A percentile compares a stretch with the other conserved stretches of the same genome.
phyloP scores from a whole-genome alignment of 1,284 basidiomycete species.

The Leccinum ponderosum region DNA sequence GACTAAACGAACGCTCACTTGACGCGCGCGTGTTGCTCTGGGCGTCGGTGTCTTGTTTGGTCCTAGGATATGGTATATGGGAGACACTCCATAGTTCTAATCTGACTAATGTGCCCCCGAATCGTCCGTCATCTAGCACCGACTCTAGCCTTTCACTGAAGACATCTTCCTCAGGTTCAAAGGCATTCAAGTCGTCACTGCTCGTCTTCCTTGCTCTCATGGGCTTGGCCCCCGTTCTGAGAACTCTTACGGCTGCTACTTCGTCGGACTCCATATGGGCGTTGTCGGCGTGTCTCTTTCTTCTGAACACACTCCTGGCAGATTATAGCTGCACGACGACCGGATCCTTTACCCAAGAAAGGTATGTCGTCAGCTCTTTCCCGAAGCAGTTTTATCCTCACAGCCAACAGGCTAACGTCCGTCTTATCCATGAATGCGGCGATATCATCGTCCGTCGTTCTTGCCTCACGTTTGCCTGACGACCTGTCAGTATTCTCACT shows the following conservation, averaged over 20 bases:
- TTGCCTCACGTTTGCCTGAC: constrained; percentile 86
- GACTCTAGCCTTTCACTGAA: constrained; percentile 6
- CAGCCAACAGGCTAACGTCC: constrained; percentile 69
- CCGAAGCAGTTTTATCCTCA: constrained; percentile 19
- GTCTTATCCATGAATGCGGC: constrained; percentile 95
- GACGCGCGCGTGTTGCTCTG: constrained; percentile 73
- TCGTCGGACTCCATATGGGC: constrained; percentile 98
- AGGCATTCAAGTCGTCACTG: constrained; percentile 71
- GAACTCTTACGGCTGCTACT: constrained; percentile 91
- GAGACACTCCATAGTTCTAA: constrained; percentile 49
- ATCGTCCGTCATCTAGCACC: constrained; percentile 22
- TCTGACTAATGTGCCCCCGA: constrained; percentile 17
- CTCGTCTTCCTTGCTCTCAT: constrained; percentile 88
- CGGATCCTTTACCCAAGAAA: constrained; percentile 38
- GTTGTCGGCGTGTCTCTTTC: constrained; percentile 68
- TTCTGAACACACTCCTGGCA: constrained; percentile 62
- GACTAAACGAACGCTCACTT: constrained; percentile 62
- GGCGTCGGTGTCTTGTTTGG: constrained; percentile 60
- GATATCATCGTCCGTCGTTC: constrained; percentile 90
- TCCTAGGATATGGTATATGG: constrained; percentile 64
- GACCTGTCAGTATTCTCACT: constrained; percentile 91
- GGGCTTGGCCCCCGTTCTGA: constrained; percentile 88
- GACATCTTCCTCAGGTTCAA: constrained; percentile 50
- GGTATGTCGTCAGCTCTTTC: constrained; percentile 29
- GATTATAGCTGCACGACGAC: constrained; percentile 54